These are phyloP conservation scores for Ustilago curta DNA, from an alignment of 1,284 basidiomycete species.

Conservation along the genomic window DNA sequence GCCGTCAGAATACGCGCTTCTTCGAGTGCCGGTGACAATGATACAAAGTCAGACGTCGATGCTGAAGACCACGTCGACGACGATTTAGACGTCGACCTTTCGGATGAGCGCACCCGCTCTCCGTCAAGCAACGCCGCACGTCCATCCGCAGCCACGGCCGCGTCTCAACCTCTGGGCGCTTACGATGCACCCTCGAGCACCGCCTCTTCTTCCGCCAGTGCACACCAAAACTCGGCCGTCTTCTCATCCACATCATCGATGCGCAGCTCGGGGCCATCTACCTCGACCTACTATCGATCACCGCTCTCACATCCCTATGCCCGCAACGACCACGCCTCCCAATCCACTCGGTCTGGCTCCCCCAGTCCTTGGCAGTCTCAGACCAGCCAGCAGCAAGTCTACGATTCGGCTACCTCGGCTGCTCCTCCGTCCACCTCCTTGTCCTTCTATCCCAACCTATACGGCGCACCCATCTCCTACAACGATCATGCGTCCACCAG, in stretches of 20 bases:
- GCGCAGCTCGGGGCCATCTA: constrained; percentile 12
- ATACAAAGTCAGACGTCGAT: constrained; percentile 23
- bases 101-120: not conserved
- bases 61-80: constrained; percentile 23
- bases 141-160: not conserved
- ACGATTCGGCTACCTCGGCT: constrained; percentile 9
- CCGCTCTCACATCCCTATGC: constrained; percentile 33
- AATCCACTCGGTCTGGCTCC: not conserved
- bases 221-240: not conserved
- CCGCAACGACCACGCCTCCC: constrained; percentile 18
- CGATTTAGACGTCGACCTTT: constrained; percentile 8
- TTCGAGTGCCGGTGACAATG: not conserved
- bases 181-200: constrained; percentile 1
- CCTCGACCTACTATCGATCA: constrained; percentile 16
- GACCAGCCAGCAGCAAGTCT: constrained; percentile 13
- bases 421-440: constrained; percentile 5
- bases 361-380: constrained; percentile 24
- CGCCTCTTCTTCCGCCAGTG: constrained; percentile 5
- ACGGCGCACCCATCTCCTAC: constrained; percentile 31
- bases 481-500: constrained; percentile 15
- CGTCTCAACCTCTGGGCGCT: not conserved
- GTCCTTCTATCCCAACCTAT: constrained; percentile 32
- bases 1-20: constrained; percentile 31
- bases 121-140: not conserved
- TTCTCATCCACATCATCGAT: constrained; percentile 2